A percentile compares a stretch with the other conserved stretches of the same genome.
These are phyloP conservation scores for Didymosphaeria variabile DNA, from an alignment of 2,329 filamentous ascomycete genomes.

Conservation along the genomic window DNA sequence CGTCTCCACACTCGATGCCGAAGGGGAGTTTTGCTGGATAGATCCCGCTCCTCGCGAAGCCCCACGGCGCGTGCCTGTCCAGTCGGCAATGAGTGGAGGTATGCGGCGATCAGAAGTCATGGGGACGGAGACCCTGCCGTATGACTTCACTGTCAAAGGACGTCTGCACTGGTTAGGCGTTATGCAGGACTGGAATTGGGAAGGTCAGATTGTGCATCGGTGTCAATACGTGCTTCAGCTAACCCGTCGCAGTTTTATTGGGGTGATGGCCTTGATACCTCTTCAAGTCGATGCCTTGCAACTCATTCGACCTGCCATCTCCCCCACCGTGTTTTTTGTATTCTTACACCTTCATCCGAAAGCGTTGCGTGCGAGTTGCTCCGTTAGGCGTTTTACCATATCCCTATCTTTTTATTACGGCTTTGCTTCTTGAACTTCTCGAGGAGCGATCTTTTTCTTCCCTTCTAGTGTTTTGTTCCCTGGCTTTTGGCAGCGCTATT, in stretches of 20 bases:
- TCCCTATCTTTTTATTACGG: no score
- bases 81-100: slow-evolving; percentile 39
- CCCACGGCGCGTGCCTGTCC: slow-evolving; percentile 27
- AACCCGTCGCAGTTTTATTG: slow-evolving; percentile 29
- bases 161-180: slow-evolving; percentile 74
- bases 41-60: slow-evolving; percentile 32
- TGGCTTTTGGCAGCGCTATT: no score
- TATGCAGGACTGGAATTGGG: slow-evolving; percentile 78
- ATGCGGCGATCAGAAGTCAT: slow-evolving; percentile 20
- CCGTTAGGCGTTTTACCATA: no score
- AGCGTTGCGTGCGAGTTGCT: no score
- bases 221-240: slow-evolving; percentile 11
- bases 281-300: neutral
- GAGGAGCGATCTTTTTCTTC: no score
- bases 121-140: slow-evolving; percentile 57
- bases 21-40: slow-evolving; percentile 29
- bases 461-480: no score
- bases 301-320: no score
- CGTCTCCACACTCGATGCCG: slow-evolving; percentile 2
- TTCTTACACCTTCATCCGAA: no score
- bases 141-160: slow-evolving; percentile 71
- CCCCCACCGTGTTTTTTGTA: no score
- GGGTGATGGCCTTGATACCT: slow-evolving; percentile 22
- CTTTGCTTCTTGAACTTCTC: no score
- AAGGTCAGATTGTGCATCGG: slow-evolving; percentile 62